These are phyloP conservation scores for Rhynchospora pubera DNA, from an alignment of 176 grass and related monocot genomes.

Conservation along the genomic window DNA sequence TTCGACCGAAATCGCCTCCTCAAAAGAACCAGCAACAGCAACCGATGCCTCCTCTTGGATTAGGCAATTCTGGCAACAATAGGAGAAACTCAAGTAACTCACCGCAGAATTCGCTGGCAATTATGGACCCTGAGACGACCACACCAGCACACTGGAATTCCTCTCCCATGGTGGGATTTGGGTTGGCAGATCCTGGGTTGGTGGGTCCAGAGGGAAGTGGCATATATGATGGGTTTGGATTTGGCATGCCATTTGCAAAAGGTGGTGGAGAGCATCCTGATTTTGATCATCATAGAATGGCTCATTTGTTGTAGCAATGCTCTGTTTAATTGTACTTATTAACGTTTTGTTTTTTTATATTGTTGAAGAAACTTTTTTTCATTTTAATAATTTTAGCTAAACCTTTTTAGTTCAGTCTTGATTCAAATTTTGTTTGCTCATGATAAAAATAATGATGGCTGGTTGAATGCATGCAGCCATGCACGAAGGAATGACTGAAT, in stretches of 20 bases:
- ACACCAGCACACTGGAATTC: conserved; percentile 31
- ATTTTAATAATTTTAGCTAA: conserved; percentile 10
- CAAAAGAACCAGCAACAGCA: conserved; percentile 54
- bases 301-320: conserved; percentile 33
- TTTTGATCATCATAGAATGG: conserved; percentile 16
- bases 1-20: conserved; percentile 79
- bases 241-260: conserved; percentile 25
- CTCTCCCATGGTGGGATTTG: conserved; percentile 29
- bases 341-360: not conserved
- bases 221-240: conserved; percentile 38
- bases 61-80: conserved; percentile 36
- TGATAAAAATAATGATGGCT: not conserved
- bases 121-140: conserved; percentile 16
- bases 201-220: conserved; percentile 8
- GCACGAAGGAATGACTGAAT: no score
- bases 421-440: not conserved
- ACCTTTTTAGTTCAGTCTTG: not conserved
- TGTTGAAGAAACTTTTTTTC: not conserved
- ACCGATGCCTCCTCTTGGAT: conserved; percentile 2
- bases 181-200: conserved; percentile 24
- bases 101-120: conserved; percentile 24
- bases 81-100: conserved; percentile 30
- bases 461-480: not conserved
- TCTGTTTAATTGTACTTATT: conserved; percentile 1
- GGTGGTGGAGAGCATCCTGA: conserved; percentile 22